phyloP scores from a whole-genome alignment of 805 yeast genomes.

The Starmerella stellata region DNA sequence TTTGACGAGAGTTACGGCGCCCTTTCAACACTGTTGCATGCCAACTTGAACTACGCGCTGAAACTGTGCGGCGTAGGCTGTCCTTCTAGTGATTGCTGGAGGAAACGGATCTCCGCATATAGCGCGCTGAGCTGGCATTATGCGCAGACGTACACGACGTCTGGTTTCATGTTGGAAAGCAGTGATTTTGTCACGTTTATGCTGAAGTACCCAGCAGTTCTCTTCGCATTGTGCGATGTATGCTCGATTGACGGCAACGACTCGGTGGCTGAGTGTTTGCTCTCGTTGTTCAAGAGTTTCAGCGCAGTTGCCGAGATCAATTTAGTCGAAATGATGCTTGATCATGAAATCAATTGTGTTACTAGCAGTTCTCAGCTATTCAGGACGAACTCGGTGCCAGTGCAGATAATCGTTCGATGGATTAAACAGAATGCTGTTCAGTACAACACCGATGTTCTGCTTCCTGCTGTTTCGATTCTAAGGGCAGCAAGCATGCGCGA shows the following conservation, averaged over 20 bases:
- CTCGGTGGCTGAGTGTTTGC: neutral
- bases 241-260: constrained; percentile 1
- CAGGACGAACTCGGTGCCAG: neutral
- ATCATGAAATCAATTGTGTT: neutral
- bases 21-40: neutral
- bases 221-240: neutral
- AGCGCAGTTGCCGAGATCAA: neutral
- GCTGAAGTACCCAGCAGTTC: neutral
- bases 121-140: neutral
- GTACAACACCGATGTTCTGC: neutral
- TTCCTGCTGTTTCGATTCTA: neutral
- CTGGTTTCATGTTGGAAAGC: constrained; percentile 1
- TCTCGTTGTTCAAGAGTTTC: neutral
- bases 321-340: neutral
- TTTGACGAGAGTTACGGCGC: neutral
- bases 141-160: neutral
- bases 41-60: neutral
- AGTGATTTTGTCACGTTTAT: neutral
- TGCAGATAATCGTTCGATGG: neutral
- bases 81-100: neutral
- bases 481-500: constrained; percentile 1
- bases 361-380: neutral
- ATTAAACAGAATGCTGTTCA: neutral
- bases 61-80: constrained; percentile 1
- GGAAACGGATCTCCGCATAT: neutral